Evolutionary conservation across 1,284 basidiomycete genomes (phyloP).

Genomic region (Naganishia cerealis): DNA sequence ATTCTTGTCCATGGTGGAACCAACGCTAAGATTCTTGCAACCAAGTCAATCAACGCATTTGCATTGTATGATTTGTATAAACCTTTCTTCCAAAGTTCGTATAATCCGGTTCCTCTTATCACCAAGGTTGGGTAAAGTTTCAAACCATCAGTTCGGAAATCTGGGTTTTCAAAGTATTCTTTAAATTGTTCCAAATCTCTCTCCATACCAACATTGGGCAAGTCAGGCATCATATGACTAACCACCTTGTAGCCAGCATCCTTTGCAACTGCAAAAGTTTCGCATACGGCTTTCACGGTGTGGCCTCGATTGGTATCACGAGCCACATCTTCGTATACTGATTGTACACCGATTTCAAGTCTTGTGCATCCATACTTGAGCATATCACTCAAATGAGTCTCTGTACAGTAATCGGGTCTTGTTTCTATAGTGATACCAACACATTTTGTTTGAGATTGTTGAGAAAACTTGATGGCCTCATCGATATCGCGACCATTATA

Average conservation of each 20-base stretch:
- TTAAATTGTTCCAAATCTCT: conserved; percentile 93
- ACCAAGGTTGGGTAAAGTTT: conserved; percentile 99
- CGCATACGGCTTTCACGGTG: conserved; percentile 94
- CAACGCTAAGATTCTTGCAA: conserved; percentile 90
- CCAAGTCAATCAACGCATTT: conserved; percentile 94
- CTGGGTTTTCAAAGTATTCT: conserved; percentile 96
- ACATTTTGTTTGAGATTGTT: conserved; percentile 95
- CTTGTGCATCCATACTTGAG: conserved; percentile 97
- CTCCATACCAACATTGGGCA: conserved; percentile 96
- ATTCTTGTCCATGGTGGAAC: conserved; percentile 99
- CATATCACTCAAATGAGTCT: conserved; percentile 97
- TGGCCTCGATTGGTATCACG: conserved; percentile 97
- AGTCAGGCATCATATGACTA: conserved; percentile 98
- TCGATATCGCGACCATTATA: conserved; percentile 91
- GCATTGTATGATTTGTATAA: conserved; percentile 99
- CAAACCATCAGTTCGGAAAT: conserved; percentile 92
- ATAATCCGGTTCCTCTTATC: conserved; percentile 94
- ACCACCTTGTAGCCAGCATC: conserved; percentile 99
- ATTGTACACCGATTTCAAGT: conserved; percentile 97
- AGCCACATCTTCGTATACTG: conserved; percentile 97
- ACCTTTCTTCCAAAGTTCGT: conserved; percentile 94
- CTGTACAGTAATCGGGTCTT: conserved; percentile 94
- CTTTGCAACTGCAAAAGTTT: conserved; percentile 97
- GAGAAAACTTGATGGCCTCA: conserved; percentile 94
- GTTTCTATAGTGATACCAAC: conserved; percentile 99